Evolutionary conservation across 2,329 filamentous ascomycete species (phyloP).

Genomic region (Cladophialophora psammophila): DNA sequence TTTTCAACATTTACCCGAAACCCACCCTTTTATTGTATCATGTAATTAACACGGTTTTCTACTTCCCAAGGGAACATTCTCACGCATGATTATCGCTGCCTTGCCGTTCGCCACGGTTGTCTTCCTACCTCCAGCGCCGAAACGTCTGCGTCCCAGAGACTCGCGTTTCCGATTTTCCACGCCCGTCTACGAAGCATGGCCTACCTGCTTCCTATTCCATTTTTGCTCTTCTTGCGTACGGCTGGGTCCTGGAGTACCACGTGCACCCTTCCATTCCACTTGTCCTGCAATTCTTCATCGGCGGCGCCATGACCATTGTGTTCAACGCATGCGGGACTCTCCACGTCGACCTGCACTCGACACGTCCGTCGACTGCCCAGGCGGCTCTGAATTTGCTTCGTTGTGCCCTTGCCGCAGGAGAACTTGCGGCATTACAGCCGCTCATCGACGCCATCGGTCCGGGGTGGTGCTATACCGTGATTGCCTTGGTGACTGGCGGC

Average conservation of each 20-base stretch:
- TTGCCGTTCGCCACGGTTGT: slow-evolving; percentile 44
- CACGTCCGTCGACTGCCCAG: slow-evolving; percentile 46
- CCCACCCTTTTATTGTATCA: background rate
- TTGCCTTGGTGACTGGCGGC: slow-evolving; percentile 29
- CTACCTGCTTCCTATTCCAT: slow-evolving; percentile 41
- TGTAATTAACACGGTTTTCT: background rate
- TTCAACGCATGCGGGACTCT: slow-evolving; percentile 49
- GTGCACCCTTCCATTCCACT: slow-evolving; percentile 47
- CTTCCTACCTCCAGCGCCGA: slow-evolving; percentile 42
- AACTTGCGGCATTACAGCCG: slow-evolving; percentile 45
- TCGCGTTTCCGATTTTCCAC: slow-evolving; percentile 50
- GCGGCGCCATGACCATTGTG: slow-evolving; percentile 46
- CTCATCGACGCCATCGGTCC: slow-evolving; percentile 45
- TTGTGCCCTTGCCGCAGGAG: slow-evolving; percentile 48
- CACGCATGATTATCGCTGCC: slow-evolving; percentile 52
- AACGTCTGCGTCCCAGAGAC: slow-evolving; percentile 26
- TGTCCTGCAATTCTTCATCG: slow-evolving; percentile 50
- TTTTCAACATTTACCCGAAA: background rate
- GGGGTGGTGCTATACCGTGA: slow-evolving; percentile 44
- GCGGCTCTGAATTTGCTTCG: slow-evolving; percentile 50
- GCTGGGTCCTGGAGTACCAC: slow-evolving; percentile 43
- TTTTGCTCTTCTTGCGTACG: slow-evolving; percentile 43
- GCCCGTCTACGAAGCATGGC: slow-evolving; percentile 43
- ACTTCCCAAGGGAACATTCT: slow-evolving; percentile 43
- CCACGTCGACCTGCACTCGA: slow-evolving; percentile 49